phyloP scores from a whole-genome alignment of 2,329 filamentous ascomycete genomes.

The Acephala macrosclerotiorum region DNA sequence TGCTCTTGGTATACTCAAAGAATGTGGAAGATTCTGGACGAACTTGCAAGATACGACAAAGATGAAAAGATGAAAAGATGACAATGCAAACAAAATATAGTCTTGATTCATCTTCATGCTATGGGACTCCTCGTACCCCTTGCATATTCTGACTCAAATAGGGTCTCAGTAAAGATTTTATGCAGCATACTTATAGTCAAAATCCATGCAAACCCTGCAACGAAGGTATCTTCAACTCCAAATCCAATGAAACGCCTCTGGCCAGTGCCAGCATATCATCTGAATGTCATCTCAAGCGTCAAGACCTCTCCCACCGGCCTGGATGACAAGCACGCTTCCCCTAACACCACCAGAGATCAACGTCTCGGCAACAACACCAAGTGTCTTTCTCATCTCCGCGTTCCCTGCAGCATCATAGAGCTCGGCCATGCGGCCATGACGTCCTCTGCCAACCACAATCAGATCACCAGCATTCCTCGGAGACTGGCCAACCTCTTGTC shows the following conservation, averaged over 20 bases:
- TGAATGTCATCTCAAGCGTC: slow-evolving; percentile 18
- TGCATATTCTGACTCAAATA: not conserved
- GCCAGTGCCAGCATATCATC: not conserved
- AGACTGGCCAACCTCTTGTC: slow-evolving; percentile 64
- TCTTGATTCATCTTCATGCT: not conserved
- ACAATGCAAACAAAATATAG: too few species aligned
- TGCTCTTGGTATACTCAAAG: too few species aligned
- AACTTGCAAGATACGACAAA: too few species aligned
- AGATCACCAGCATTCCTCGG: slow-evolving; percentile 74
- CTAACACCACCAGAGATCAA: slow-evolving; percentile 65
- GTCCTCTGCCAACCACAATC: slow-evolving; percentile 66
- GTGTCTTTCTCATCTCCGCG: slow-evolving; percentile 56
- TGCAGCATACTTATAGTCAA: not conserved
- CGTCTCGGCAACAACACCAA: slow-evolving; percentile 67
- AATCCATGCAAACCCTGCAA: not conserved
- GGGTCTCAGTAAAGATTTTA: not conserved
- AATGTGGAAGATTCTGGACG: too few species aligned
- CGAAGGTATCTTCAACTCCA: not conserved
- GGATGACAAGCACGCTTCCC: slow-evolving; percentile 74
- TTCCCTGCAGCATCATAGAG: slow-evolving; percentile 37
- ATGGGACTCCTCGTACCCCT: not conserved
- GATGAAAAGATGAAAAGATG: too few species aligned
- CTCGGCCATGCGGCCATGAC: slow-evolving; percentile 34
- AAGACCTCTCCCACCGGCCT: slow-evolving; percentile 54
- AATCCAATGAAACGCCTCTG: not conserved